Base-by-base conservation (phyloP, 371 early-diverging fungal genomes). In the Amoeboaphelidium occidentale region DNA sequence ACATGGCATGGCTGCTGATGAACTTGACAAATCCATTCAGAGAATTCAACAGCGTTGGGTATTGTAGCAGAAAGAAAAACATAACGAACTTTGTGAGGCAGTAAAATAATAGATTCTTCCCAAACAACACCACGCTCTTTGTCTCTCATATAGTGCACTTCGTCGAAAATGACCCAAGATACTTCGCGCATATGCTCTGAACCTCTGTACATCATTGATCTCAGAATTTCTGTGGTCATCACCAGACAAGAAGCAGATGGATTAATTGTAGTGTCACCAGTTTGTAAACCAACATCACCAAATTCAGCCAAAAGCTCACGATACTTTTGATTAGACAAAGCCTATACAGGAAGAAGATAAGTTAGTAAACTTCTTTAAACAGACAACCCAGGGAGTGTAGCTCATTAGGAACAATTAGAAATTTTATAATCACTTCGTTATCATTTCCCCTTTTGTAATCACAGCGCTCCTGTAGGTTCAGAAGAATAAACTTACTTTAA, bases 201-300 rank as follows among this genome's bases (percentile, higher is more conserved):
- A 22, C 99, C 98, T 39, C 91, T 79, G 63, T 98, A 99, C 25
- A 99, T 74, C 99, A 99, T 98, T 52, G 86, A 84, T 47, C 99
- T 64, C 49, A 98, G 65, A 80, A 99, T 99, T 69, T 98, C 99
- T 0, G 99, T 99, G 0, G 99, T 99, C 99, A 99, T 99, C 21
- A 99, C 98, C 46, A 99, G 61, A 58, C 97, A 96, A 3, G 85
- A 81, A 3, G 98, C 97, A 49, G 72, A 71, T 3, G 98, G 94
- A 56, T 94, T 94, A 63, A 99, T 88, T 0, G 98, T 96, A 0
- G 96, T 91, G 75, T 99, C 99, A 50, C 99, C 99, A 10, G 99
- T 99, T 93, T 98, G 92, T 57, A 99, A 70, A 17, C 99, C 99
- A 4, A 98, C 98, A 64, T 99, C 98, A 23, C 86, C 86, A 72